Percentiles rank a stretch among this genome's conserved stretches.
Evolutionary conservation across 1,139 yeast genomes (phyloP).

Genomic region (Yamadazyma atmosphaerica): DNA sequence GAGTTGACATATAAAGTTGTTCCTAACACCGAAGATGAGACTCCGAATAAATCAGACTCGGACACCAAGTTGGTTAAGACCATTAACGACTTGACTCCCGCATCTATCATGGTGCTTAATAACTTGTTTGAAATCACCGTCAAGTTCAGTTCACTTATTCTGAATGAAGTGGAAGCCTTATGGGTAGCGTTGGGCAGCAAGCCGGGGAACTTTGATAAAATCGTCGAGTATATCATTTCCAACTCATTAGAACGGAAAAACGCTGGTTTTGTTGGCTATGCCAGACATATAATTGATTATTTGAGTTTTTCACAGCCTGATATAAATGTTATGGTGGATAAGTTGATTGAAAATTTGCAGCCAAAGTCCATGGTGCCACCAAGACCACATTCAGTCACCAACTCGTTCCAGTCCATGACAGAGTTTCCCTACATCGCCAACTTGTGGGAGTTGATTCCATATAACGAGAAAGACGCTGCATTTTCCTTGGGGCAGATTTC

Average conservation of each 20-base stretch:
- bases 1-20: constrained; percentile 49
- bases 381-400: constrained; percentile 23
- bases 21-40: constrained; percentile 7
- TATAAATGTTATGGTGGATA: constrained; percentile 58
- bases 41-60: constrained; percentile 11
- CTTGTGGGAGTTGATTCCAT: constrained; percentile 56
- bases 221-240: constrained; percentile 67
- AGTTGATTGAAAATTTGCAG: constrained; percentile 65
- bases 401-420: constrained; percentile 12
- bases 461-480: constrained; percentile 68
- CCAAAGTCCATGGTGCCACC: constrained; percentile 90
- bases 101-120: constrained; percentile 74
- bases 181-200: constrained; percentile 90
- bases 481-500: constrained; percentile 90
- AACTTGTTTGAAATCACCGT: constrained; percentile 86
- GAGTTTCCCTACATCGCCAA: constrained; percentile 75
- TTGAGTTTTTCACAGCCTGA: constrained; percentile 63
- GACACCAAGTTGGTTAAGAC: constrained; percentile 9
- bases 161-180: constrained; percentile 86
- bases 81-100: constrained; percentile 33
- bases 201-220: constrained; percentile 66
- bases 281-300: constrained; percentile 80
- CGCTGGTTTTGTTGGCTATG: constrained; percentile 71
- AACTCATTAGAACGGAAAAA: constrained; percentile 73
- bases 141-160: constrained; percentile 67